Conservation (phyloP, 768 basidiomycete species). For the Piloderma croceum region DNA sequence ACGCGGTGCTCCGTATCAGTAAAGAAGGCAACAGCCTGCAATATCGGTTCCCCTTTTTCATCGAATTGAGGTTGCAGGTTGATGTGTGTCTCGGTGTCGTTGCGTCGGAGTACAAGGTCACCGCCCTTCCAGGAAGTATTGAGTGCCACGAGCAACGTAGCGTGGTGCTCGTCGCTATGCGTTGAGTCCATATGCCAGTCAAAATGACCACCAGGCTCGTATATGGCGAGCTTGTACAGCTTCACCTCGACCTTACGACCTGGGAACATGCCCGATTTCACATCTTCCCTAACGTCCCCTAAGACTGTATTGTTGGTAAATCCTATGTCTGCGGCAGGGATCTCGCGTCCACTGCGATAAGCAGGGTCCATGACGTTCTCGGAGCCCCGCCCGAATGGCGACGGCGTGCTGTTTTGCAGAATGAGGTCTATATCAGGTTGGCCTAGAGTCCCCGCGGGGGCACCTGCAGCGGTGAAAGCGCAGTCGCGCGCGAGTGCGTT, state of each 20-base stretch:
- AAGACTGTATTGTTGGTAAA: no score
- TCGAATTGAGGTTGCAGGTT: neutral
- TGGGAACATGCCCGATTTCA: slow-evolving; percentile 17
- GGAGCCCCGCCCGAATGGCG: slow-evolving; percentile 14
- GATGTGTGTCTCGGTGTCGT: slow-evolving; percentile 6
- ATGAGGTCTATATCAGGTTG: slow-evolving; percentile 12
- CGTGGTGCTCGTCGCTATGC: no score
- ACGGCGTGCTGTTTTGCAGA: slow-evolving; percentile 8
- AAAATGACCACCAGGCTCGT: no score
- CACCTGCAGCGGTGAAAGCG: no score
- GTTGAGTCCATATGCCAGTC: no score
- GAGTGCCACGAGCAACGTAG: slow-evolving; percentile 13
- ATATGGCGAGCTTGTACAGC: no score
- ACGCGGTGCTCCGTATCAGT: slow-evolving; percentile 18
- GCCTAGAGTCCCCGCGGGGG: slow-evolving; percentile 11
- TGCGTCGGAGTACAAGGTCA: slow-evolving; percentile 9
- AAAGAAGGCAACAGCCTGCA: slow-evolving; percentile 12
- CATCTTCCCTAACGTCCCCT: no score
- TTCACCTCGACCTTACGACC: no score
- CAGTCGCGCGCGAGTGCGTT: no score
- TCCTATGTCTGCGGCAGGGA: slow-evolving; percentile 3
- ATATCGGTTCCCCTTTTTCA: neutral
- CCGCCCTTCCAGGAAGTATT: slow-evolving; percentile 16
- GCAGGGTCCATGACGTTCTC: slow-evolving; percentile 12
- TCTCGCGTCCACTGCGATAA: slow-evolving; percentile 13